Percentiles rank a stretch among this genome's conserved stretches.
Conservation (phyloP, 2,329 filamentous ascomycete species). For the Alternaria brassicicola region DNA sequence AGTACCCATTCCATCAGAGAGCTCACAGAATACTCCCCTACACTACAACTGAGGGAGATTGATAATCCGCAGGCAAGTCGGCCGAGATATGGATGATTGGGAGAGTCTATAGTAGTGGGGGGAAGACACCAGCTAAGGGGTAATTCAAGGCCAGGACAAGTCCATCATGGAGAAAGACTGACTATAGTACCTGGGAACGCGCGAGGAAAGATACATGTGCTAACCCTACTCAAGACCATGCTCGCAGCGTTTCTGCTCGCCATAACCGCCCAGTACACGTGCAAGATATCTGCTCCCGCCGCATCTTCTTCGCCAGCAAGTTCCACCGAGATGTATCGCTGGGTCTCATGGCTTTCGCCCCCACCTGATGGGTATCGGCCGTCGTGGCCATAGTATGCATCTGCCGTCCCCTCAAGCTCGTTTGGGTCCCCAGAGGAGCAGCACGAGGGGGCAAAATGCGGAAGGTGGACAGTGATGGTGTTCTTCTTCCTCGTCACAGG, state of each 20-base stretch:
- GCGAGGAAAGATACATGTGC: neutral
- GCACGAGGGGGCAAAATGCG: neutral
- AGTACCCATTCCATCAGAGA: too few relatives aligned
- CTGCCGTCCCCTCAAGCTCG: neutral
- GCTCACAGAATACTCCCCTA: too few relatives aligned
- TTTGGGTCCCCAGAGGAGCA: neutral
- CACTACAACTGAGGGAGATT: too few relatives aligned
- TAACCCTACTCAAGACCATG: neutral
- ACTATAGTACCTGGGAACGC: too few relatives aligned
- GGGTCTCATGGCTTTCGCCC: neutral
- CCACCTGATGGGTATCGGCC: neutral
- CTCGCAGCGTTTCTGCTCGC: neutral
- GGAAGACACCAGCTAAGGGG: too few relatives aligned
- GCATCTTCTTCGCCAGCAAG: neutral
- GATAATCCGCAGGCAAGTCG: too few relatives aligned
- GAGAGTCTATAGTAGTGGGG: too few relatives aligned
- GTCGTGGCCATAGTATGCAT: neutral
- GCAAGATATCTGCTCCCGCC: constrained; percentile 7
- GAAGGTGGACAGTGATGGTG: neutral
- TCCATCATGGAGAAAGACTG: too few relatives aligned
- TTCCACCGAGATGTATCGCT: neutral
- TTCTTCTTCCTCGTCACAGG: neutral
- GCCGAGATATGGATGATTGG: too few relatives aligned
- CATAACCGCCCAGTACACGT: neutral
- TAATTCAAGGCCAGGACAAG: too few relatives aligned